phyloP scores from a whole-genome alignment of 129 eudicot genomes.

The Lactuca sativa region DNA sequence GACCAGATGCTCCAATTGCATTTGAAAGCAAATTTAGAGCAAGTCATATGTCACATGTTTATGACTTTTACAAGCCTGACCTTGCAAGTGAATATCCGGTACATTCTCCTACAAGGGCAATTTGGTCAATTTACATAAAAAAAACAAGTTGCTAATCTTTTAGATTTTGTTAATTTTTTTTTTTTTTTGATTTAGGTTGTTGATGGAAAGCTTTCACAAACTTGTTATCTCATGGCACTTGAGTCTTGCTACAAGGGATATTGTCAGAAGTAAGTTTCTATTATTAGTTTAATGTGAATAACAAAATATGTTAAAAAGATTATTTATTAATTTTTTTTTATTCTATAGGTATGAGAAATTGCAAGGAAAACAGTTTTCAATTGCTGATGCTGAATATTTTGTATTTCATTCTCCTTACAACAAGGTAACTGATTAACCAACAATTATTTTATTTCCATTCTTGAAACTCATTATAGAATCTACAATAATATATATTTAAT shows the following conservation, averaged over 20 bases:
- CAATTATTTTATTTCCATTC: not conserved
- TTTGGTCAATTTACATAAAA: not conserved
- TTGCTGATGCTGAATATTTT: conserved; percentile 65
- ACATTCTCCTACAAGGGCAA: conserved; percentile 3
- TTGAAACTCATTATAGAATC: not conserved
- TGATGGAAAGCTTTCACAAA: conserved; percentile 93
- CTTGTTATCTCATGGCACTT: conserved; percentile 89
- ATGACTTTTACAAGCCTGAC: conserved; percentile 86
- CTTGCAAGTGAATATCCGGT: conserved; percentile 95
- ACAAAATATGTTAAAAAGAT: not conserved
- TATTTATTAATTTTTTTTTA: not conserved
- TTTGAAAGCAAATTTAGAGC: conserved; percentile 86
- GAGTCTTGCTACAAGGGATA: conserved; percentile 75
- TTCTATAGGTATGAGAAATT: conserved; percentile 50
- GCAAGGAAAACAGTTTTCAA: conserved; percentile 71
- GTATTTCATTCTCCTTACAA: conserved; percentile 92
- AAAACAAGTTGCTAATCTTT: too few relatives aligned
- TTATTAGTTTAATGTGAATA: not conserved
- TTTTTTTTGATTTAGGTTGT: conserved; percentile 55
- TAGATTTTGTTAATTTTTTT: not conserved
- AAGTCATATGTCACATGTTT: conserved; percentile 85
- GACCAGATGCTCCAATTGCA: conserved; percentile 83
- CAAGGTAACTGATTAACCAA: conserved; percentile 49
- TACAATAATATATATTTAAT: not conserved
- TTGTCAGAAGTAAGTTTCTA: conserved; percentile 45